phyloP scores from a whole-genome alignment of 139 green algal genomes.

The Micractinium conductrix region DNA sequence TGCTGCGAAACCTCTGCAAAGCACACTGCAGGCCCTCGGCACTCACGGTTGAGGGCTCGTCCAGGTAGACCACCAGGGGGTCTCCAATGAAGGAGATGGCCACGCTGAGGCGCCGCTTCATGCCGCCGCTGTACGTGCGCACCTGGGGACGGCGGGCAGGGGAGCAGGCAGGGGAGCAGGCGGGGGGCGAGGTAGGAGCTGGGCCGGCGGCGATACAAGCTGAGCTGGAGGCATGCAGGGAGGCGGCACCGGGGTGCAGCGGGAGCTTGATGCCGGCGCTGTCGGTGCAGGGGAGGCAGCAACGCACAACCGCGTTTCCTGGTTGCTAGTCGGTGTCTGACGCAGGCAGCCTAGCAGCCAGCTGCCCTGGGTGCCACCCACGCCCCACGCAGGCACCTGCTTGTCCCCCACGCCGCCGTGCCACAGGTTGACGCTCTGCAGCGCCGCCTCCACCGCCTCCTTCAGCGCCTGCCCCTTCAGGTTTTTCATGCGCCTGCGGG shows the following conservation, averaged over 20 bases:
- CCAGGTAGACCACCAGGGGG: conserved; percentile 69
- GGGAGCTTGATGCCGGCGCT: too few species aligned
- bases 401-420: conserved; percentile 48
- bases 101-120: conserved; percentile 87
- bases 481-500: neutral
- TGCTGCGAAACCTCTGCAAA: too few species aligned
- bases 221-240: too few species aligned
- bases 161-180: neutral
- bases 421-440: conserved; percentile 56
- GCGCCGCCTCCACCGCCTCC: conserved; percentile 27
- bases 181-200: too few species aligned
- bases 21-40: neutral
- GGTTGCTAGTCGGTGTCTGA: too few species aligned
- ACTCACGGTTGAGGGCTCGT: conserved; percentile 66
- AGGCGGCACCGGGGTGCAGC: too few species aligned
- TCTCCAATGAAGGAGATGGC: conserved; percentile 84
- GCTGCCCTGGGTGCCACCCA: too few species aligned
- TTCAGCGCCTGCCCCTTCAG: conserved; percentile 8
- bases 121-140: conserved; percentile 79
- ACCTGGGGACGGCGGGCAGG: conserved; percentile 29
- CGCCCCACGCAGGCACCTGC: neutral
- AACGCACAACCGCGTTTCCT: too few species aligned
- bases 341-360: too few species aligned
- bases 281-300: too few species aligned
- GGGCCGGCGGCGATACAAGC: too few species aligned